Percentiles rank a stretch among this genome's conserved stretches.
These are phyloP conservation scores for Sporothrix euskadiensis DNA, from an alignment of 2,329 filamentous ascomycete genomes.

Conservation along the genomic window DNA sequence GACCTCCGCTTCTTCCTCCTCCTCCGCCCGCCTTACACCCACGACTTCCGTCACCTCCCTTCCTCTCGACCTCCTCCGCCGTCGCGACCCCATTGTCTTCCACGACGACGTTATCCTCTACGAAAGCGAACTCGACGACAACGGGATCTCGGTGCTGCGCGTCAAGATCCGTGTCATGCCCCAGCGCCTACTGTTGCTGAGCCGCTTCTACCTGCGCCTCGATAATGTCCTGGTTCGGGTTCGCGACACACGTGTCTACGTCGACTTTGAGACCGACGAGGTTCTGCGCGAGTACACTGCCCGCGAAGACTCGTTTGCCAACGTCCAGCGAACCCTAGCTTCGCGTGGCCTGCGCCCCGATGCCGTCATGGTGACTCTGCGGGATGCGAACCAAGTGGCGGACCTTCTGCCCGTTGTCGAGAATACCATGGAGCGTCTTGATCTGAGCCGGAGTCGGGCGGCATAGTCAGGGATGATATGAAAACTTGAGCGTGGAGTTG, in stretches of 20 bases:
- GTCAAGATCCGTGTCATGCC: constrained; percentile 95
- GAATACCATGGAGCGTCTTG: constrained; percentile 57
- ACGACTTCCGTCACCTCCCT: constrained; percentile 48
- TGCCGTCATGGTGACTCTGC: constrained; percentile 72
- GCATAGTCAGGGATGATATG: background rate
- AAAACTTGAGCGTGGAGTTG: background rate
- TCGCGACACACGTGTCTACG: constrained; percentile 85
- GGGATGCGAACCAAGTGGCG: constrained; percentile 76
- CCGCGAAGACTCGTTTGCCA: constrained; percentile 79
- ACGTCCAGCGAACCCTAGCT: constrained; percentile 60
- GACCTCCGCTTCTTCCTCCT: background rate
- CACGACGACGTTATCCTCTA: constrained; percentile 96
- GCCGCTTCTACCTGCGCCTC: constrained; percentile 86
- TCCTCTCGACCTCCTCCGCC: constrained; percentile 80
- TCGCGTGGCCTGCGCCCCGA: constrained; percentile 59
- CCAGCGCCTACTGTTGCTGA: constrained; percentile 78
- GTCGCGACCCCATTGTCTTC: constrained; percentile 91
- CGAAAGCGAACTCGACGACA: constrained; percentile 97
- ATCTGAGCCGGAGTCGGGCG: constrained; percentile 26
- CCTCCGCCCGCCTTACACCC: background rate
- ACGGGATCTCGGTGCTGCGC: constrained; percentile 86
- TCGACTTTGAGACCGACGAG: constrained; percentile 78
- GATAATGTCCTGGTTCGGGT: constrained; percentile 87
- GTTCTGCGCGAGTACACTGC: constrained; percentile 88
- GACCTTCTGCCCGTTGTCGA: constrained; percentile 71